Evolutionary conservation across 2,329 filamentous ascomycete genomes (phyloP), one percentile per base, ranked within the genome.

Genomic region (Xylariales sp.): DNA sequence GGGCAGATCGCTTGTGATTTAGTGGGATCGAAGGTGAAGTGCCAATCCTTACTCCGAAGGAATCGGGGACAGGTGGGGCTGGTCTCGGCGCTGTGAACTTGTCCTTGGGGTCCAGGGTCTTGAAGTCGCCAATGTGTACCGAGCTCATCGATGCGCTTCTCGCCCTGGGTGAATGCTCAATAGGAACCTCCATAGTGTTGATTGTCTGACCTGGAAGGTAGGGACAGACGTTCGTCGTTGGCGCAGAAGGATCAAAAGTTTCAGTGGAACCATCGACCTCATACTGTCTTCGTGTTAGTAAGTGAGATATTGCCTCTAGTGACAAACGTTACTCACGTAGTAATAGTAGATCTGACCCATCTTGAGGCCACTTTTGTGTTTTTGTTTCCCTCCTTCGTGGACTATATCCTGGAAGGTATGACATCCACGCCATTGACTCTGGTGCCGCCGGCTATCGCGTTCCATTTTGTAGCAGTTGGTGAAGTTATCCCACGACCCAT

Each of bases 401-500:
- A 88, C 81, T 57, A 94, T 93, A 61, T 93, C 81, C 48, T 84
- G 80, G 64, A 95, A 95, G 27, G 79, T 79, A 68, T 93, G 86
- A 61, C 88, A 95, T 31, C 89, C 91, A 56, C 82, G 82, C 89
- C 89, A 96, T 62, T 88, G 80, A 48, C 82, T 80, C 44, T 73
- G 73, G 51, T 87, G 85, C 52, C 85, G 80, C 58, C 85, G 80
- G 49, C 68, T 69, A 65, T 97, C 91, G 53, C 82, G 79, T 60
- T 91, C 80, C 82, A 97, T 89, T 33, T 70, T 71, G 70, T 95
- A 91, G 37, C 80, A 71, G 57, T 76, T 80, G 46, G 75, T 72
- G 66, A 96, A 96, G 69, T 95, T 95, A 69, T 96, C 90, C 91
- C 91, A 97, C 49, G 89, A 95, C 48, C 91, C 91, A 53, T 93